phyloP scores from a whole-genome alignment of 345 rosid species.

The Acer campestre region DNA sequence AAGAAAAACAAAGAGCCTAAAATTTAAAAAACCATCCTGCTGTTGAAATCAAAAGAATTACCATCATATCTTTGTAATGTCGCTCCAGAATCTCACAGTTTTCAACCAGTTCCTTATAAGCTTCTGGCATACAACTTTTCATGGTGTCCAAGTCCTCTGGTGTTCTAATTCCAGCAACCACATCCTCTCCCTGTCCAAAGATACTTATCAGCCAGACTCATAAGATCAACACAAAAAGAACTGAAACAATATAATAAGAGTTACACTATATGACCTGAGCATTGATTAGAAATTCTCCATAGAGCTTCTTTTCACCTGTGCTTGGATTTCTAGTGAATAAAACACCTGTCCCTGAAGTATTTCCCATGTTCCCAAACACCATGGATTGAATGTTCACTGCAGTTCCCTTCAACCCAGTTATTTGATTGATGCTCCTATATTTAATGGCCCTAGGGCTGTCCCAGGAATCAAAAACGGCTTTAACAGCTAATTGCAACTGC shows the following conservation, averaged over 20 bases:
- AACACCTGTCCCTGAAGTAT: constrained; percentile 93
- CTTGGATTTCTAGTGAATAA: constrained; percentile 95
- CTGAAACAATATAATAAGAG: not conserved
- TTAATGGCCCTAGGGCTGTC: constrained; percentile 84
- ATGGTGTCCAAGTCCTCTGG: constrained; percentile 80
- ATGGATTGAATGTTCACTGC: constrained; percentile 94
- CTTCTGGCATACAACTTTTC: constrained; percentile 77
- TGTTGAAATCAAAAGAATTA: constrained; percentile 21
- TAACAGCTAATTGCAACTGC: constrained; percentile 66
- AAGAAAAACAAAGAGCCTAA: not conserved
- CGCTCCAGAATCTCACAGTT: constrained; percentile 81
- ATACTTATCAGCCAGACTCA: constrained; percentile 20
- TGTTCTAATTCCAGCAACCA: constrained; percentile 95
- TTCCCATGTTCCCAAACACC: constrained; percentile 98
- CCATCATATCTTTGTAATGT: constrained; percentile 99
- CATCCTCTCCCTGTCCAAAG: constrained; percentile 81
- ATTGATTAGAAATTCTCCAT: constrained; percentile 88
- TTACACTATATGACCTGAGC: constrained; percentile 69
- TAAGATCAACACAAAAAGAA: constrained; percentile 8
- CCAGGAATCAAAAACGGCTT: constrained; percentile 95
- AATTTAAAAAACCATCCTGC: not conserved
- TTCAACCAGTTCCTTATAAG: constrained; percentile 82
- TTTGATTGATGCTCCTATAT: constrained; percentile 88
- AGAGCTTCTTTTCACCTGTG: constrained; percentile 86
- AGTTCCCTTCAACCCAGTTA: constrained; percentile 83